These are phyloP conservation scores for Neonothopanus nambi DNA, from an alignment of 1,284 basidiomycete genomes.

Conservation along the genomic window DNA sequence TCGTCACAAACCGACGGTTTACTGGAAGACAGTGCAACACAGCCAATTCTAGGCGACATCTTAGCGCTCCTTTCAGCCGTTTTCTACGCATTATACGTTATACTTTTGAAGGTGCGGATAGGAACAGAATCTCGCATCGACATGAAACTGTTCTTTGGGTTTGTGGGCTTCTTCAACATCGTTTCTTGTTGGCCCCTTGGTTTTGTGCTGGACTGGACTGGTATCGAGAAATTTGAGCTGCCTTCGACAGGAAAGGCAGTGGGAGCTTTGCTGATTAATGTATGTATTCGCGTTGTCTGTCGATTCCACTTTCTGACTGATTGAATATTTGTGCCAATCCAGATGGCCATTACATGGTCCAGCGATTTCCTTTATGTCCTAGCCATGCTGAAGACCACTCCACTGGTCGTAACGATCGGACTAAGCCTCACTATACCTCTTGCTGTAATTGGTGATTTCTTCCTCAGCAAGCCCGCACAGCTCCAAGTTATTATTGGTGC, in stretches of 20 bases:
- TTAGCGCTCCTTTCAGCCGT: conserved; percentile 82
- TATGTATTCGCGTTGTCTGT: conserved; percentile 37
- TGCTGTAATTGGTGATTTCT: conserved; percentile 79
- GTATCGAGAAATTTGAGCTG: conserved; percentile 75
- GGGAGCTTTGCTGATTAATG: conserved; percentile 75
- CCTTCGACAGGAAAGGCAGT: conserved; percentile 65
- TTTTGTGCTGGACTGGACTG: conserved; percentile 75
- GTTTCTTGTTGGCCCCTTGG: conserved; percentile 82
- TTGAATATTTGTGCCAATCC: neutral
- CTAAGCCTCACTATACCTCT: conserved; percentile 94
- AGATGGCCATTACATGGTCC: conserved; percentile 86
- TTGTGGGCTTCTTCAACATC: conserved; percentile 91
- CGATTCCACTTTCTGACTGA: neutral
- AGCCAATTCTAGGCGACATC: conserved; percentile 66
- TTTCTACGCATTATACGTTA: conserved; percentile 92
- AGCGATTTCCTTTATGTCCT: conserved; percentile 88
- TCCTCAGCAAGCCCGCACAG: conserved; percentile 58
- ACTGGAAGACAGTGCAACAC: conserved; percentile 17
- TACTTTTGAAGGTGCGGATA: conserved; percentile 88
- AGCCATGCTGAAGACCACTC: conserved; percentile 97
- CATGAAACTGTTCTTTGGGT: conserved; percentile 94
- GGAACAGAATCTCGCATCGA: conserved; percentile 83
- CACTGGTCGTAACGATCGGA: conserved; percentile 90
- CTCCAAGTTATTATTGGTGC: conserved; percentile 67
- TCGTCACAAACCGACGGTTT: conserved; percentile 36